Evolutionary conservation across 805 yeast species (phyloP).

Genomic region (Lipomyces anomalus): DNA sequence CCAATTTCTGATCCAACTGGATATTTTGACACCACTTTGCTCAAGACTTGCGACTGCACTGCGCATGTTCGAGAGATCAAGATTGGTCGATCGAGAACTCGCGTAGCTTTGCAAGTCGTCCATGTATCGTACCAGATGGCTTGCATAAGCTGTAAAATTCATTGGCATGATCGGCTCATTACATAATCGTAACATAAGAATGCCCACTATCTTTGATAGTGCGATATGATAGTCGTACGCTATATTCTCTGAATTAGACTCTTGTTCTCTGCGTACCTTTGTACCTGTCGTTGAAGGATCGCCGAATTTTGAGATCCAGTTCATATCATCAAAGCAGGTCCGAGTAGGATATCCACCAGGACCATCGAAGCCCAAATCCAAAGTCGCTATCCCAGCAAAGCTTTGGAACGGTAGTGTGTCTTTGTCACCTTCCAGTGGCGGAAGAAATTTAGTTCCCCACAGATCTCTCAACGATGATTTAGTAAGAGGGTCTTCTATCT

Average conservation of each 20-base stretch:
- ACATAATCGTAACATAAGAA: constrained; percentile 43
- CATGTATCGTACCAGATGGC: constrained; percentile 18
- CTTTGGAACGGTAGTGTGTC: constrained; percentile 49
- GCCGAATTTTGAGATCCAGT: constrained; percentile 60
- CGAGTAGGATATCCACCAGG: constrained; percentile 57
- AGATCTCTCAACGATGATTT: constrained; percentile 9
- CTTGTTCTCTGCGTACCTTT: neutral
- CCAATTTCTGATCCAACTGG: constrained; percentile 29
- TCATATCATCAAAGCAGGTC: constrained; percentile 61
- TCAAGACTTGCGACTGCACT: constrained; percentile 26
- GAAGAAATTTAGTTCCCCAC: constrained; percentile 9
- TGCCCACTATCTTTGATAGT: constrained; percentile 49
- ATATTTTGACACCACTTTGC: constrained; percentile 40
- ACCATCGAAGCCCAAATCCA: constrained; percentile 55
- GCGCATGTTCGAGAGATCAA: constrained; percentile 19
- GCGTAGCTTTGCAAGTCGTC: constrained; percentile 11
- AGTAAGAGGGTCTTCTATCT: constrained; percentile 41
- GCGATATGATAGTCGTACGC: constrained; percentile 54
- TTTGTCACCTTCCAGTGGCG: constrained; percentile 42
- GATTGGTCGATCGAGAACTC: neutral
- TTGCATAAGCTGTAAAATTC: constrained; percentile 39
- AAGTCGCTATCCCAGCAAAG: constrained; percentile 38
- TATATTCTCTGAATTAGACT: constrained; percentile 8
- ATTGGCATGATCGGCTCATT: constrained; percentile 46
- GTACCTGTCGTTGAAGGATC: constrained; percentile 41